Evolutionary conservation across 345 rosid genomes (phyloP).

Genomic region (Eucalyptus lansdowneana): DNA sequence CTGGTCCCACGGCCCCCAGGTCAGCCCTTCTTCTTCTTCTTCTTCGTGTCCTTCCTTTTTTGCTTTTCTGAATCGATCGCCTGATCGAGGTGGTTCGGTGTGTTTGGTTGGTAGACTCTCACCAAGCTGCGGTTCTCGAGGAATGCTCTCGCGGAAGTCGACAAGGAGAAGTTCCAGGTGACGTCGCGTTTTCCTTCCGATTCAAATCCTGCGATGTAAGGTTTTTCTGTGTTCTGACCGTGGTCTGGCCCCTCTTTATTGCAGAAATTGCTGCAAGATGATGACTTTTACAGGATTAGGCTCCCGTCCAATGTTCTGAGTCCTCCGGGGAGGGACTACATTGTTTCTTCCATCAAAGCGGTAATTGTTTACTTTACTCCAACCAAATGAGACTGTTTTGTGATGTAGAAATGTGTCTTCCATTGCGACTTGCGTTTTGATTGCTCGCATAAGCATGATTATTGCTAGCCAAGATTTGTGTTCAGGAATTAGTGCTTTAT

Average conservation of each 20-base stretch:
- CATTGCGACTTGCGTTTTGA: neutral
- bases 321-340: constrained; percentile 65
- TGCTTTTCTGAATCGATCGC: neutral
- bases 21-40: neutral
- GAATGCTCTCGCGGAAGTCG: constrained; percentile 42
- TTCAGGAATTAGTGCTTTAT: neutral
- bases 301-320: constrained; percentile 77
- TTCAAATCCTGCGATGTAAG: neutral
- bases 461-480: neutral
- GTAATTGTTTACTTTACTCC: constrained; percentile 8
- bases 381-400: neutral
- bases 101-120: constrained; percentile 38
- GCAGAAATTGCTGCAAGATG: constrained; percentile 67
- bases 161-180: constrained; percentile 67
- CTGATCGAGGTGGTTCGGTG: neutral
- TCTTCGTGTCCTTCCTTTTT: neutral
- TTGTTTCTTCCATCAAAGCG: constrained; percentile 78
- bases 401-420: neutral
- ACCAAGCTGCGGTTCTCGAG: constrained; percentile 87
- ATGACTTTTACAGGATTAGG: constrained; percentile 84
- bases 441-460: rapidly evolving
- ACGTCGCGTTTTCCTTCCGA: neutral
- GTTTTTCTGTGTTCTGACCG: neutral
- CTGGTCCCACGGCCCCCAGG: constrained; percentile 82
- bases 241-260: neutral